Evolutionary conservation across 2,329 filamentous ascomycete genomes (phyloP).

Genomic region (Fonsecaea pugnacius): DNA sequence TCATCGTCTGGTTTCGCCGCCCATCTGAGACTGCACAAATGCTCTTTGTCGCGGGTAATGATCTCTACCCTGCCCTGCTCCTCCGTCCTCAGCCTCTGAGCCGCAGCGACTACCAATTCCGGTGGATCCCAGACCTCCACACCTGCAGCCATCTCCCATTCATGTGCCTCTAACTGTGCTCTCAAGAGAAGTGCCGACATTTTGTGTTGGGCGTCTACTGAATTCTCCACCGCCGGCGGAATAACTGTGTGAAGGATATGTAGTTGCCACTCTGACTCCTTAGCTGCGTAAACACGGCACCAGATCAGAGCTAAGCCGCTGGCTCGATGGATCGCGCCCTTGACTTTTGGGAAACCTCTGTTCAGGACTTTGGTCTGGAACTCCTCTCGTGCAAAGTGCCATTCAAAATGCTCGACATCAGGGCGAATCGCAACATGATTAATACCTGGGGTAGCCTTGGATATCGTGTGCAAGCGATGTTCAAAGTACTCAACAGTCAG

Average conservation of each 20-base stretch:
- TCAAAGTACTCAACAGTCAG: conserved; percentile 59
- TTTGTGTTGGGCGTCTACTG: conserved; percentile 38
- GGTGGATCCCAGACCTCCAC: conserved; percentile 86
- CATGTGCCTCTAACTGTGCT: conserved; percentile 71
- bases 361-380: conserved; percentile 70
- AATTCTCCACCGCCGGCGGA: conserved; percentile 47
- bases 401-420: conserved; percentile 68
- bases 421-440: conserved; percentile 70
- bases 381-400: conserved; percentile 81
- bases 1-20: conserved; percentile 45
- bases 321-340: conserved; percentile 64
- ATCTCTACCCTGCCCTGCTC: conserved; percentile 43
- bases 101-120: conserved; percentile 53
- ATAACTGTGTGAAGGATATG: conserved; percentile 47
- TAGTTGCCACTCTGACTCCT: conserved; percentile 45
- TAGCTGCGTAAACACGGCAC: conserved; percentile 43
- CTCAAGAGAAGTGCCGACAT: conserved; percentile 67
- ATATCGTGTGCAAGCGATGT: conserved; percentile 59
- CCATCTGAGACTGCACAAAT: conserved; percentile 54
- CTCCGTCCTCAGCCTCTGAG: conserved; percentile 39
- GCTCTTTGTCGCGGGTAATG: conserved; percentile 52
- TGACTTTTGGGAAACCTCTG: conserved; percentile 57
- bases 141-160: conserved; percentile 68
- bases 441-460: conserved; percentile 47
- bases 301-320: conserved; percentile 47